These are phyloP conservation scores for Beauveria sp. DNA, from an alignment of 2,329 filamentous ascomycete genomes.

Conservation along the genomic window DNA sequence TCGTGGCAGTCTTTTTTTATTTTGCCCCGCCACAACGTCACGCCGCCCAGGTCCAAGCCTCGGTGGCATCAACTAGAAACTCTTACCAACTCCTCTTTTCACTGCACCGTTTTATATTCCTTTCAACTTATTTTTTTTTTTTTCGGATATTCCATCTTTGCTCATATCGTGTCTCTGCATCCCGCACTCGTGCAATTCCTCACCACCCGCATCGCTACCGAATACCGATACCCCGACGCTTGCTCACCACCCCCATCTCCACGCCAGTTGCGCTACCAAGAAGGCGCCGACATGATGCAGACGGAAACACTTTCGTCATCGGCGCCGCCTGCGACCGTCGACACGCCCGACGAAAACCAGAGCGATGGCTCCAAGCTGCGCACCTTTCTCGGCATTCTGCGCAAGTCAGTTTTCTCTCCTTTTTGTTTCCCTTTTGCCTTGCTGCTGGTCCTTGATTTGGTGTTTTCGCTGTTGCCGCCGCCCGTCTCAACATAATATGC, in stretches of 20 bases:
- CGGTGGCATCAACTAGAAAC: slow-evolving; percentile 1
- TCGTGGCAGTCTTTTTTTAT: neutral
- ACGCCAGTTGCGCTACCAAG: neutral
- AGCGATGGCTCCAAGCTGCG: slow-evolving; percentile 84
- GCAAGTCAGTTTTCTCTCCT: slow-evolving; percentile 55
- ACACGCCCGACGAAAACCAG: slow-evolving; percentile 36
- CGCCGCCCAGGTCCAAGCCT: slow-evolving; percentile 8
- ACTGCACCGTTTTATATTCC: slow-evolving; percentile 1
- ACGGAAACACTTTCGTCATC: slow-evolving; percentile 30
- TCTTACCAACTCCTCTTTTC: slow-evolving; percentile 5
- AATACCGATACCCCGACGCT: neutral
- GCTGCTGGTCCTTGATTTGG: neutral
- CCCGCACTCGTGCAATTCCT: neutral
- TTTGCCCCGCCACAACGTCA: slow-evolving; percentile 10
- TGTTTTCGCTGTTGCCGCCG: slow-evolving; percentile 2
- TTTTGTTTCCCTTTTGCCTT: neutral
- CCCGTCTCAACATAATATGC: slow-evolving; percentile 8
- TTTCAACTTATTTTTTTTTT: neutral
- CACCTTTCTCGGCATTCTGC: slow-evolving; percentile 80
- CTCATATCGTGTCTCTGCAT: neutral
- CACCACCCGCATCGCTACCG: neutral
- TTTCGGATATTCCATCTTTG: neutral
- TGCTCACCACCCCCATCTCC: neutral
- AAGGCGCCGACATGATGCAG: slow-evolving; percentile 6
- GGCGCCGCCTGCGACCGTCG: slow-evolving; percentile 23